Evolutionary conservation across 805 yeast genomes (phyloP).

Genomic region (Candida patagonica): DNA sequence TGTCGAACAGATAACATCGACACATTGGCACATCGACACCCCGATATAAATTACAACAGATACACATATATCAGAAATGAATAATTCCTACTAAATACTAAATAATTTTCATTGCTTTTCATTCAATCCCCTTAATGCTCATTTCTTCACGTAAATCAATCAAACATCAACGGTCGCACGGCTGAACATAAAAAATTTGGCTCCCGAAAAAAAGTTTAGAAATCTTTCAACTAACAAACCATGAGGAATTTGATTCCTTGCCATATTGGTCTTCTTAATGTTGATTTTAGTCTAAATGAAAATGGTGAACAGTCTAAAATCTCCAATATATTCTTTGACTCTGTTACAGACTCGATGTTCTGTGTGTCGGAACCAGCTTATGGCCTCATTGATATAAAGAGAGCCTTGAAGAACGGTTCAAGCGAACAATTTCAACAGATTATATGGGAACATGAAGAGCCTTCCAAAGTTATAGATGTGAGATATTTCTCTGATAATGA

Average conservation of each 20-base stretch:
- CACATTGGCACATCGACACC: no score
- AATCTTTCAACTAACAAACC: not conserved
- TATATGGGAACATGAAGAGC: slow-evolving; percentile 16
- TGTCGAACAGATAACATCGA: no score
- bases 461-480: slow-evolving; percentile 41
- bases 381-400: slow-evolving; percentile 7
- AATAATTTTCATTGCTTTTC: no score
- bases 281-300: slow-evolving; percentile 16
- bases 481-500: slow-evolving; percentile 61
- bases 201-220: not conserved
- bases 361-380: slow-evolving; percentile 47
- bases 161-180: not conserved
- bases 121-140: no score
- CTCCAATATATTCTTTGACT: slow-evolving; percentile 46
- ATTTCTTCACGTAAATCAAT: no score
- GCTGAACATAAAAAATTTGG: not conserved
- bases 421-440: slow-evolving; percentile 36
- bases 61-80: no score
- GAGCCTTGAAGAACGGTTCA: slow-evolving; percentile 3
- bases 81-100: no score
- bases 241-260: slow-evolving; percentile 21
- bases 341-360: slow-evolving; percentile 64
- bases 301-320: not conserved
- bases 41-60: no score
- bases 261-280: slow-evolving; percentile 28